Evolutionary conservation across 306 rosid species (phyloP), one percentile per base, ranked within the genome.

Genomic region (Aeschynomene evenia): DNA sequence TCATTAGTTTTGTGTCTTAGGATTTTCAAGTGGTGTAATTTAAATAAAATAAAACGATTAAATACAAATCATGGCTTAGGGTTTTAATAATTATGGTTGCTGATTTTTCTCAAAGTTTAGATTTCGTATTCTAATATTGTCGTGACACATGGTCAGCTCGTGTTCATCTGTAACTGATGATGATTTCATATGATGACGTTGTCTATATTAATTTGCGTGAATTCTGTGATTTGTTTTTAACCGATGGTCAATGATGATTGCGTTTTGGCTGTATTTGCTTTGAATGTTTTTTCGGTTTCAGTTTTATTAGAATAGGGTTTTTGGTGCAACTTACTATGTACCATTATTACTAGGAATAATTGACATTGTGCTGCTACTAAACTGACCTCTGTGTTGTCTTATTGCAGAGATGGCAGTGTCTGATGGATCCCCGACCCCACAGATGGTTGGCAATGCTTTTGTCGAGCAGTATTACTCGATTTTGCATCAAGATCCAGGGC

Each of bases 401-500:
- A 40, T 49, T 63, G 67, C 63, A 85, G 94, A 72, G 81, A 90
- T 90, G 96, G 85, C 84, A 9, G 77, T 65, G 26, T 67, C 86
- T 34, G 75, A 64, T 12, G 87, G 18, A 56, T 23, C 72, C 55
- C 72, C 68, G 15, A 48, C 77, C 15, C 73, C 88, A 1, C 76
- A 87, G 75, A 26, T 78, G 42, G 84, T 90, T 70, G 89, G 88
- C 39, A 79, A 86, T 74, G 79, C 84, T 40, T 90, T 87, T 66
- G 87, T 80, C 29, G 66, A 78, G 49, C 89, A 80, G 74, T 90
- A 85, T 73, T 87, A 80, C 66, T 16, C 28, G 3, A 24, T 77
- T 40, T 76, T 90, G 40, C 80, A 80, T 60, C 23, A 23, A 23
- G 19, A 54, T 0, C 84, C 94, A 0, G 78, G 58, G 5, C 66